Conservation (phyloP, 495 filamentous ascomycete species). For the Evansstolkia leycettana region DNA sequence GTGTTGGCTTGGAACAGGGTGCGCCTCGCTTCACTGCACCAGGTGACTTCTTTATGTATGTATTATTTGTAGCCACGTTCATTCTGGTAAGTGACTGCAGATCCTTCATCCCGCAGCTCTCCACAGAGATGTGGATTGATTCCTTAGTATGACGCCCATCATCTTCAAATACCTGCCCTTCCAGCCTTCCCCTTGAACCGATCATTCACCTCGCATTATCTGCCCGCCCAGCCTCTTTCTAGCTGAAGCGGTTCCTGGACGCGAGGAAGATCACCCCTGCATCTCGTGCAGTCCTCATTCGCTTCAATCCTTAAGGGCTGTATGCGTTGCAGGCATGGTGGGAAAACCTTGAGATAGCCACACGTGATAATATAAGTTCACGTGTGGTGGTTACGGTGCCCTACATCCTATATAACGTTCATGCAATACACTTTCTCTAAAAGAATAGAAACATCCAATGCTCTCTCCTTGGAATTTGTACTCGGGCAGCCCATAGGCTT, state of each 20-base stretch:
- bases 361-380: slow-evolving; percentile 46
- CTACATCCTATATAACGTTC: slow-evolving; percentile 64
- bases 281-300: slow-evolving; percentile 61
- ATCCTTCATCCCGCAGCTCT: too few relatives aligned
- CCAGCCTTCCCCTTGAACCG: slow-evolving; percentile 9
- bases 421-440: slow-evolving; percentile 5
- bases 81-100: slow-evolving; percentile 47
- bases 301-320: slow-evolving; percentile 57
- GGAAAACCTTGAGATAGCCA: slow-evolving; percentile 80
- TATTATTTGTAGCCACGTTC: slow-evolving; percentile 44
- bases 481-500: neutral
- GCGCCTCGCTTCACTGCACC: slow-evolving; percentile 47
- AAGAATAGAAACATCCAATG: neutral
- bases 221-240: slow-evolving; percentile 79
- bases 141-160: slow-evolving; percentile 5
- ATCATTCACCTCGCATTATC: slow-evolving; percentile 71
- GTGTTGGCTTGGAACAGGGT: slow-evolving; percentile 45
- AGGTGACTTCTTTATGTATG: slow-evolving; percentile 58
- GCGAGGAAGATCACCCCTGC: slow-evolving; percentile 92
- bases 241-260: slow-evolving; percentile 96
- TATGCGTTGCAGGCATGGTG: slow-evolving; percentile 77
- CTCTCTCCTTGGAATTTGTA: neutral
- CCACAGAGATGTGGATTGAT: neutral
- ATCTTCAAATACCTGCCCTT: slow-evolving; percentile 7
- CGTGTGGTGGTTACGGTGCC: slow-evolving; percentile 70